Conservation (phyloP, 164 flowering plant genomes). For the Vitis amurensis region DNA sequence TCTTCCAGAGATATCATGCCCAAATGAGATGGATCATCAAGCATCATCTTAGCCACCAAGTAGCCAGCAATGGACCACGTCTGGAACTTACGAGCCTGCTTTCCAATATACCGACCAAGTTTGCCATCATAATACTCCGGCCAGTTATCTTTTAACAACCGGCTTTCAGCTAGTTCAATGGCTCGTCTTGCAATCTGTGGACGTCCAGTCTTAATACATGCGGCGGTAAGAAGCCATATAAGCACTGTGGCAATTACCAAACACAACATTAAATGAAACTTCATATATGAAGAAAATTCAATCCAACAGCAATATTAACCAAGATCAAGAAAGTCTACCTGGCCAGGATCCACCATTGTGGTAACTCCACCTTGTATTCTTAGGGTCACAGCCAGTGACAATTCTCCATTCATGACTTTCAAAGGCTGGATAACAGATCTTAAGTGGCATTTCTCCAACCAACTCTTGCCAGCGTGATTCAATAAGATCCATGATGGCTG, state of each 20-base stretch:
- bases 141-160: slow-evolving; percentile 55
- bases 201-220: slow-evolving; percentile 58
- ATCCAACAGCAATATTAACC: background rate
- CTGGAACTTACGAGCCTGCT: slow-evolving; percentile 59
- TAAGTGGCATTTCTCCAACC: slow-evolving; percentile 62
- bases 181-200: slow-evolving; percentile 58
- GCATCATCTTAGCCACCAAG: slow-evolving; percentile 66
- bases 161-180: slow-evolving; percentile 47
- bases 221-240: slow-evolving; percentile 61
- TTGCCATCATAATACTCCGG: slow-evolving; percentile 69
- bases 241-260: slow-evolving; percentile 39
- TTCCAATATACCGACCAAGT: slow-evolving; percentile 51
- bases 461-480: slow-evolving; percentile 58
- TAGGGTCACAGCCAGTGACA: slow-evolving; percentile 56
- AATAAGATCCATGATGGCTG: slow-evolving; percentile 61
- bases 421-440: slow-evolving; percentile 53
- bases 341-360: slow-evolving; percentile 70
- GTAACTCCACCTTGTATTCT: slow-evolving; percentile 61
- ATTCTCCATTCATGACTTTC: slow-evolving; percentile 55
- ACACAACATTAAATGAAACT: background rate
- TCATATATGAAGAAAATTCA: too few relatives aligned
- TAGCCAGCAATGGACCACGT: slow-evolving; percentile 72
- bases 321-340: slow-evolving; percentile 20
- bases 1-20: slow-evolving; percentile 61
- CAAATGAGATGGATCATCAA: slow-evolving; percentile 62